Conservation (phyloP, 1,284 basidiomycete species). For the Sphaerobolus stellatus region DNA sequence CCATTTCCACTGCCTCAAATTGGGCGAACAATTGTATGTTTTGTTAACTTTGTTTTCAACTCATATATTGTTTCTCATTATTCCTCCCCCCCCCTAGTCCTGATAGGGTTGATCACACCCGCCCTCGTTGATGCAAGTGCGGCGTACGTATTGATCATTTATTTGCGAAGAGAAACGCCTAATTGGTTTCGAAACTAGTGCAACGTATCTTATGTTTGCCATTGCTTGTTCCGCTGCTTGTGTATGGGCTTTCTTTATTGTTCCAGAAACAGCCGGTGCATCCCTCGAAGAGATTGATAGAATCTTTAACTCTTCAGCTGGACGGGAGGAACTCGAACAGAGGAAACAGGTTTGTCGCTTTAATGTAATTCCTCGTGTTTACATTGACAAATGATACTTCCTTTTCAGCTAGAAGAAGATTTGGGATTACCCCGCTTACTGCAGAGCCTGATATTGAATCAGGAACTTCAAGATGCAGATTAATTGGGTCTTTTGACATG, state of each 20-base stretch:
- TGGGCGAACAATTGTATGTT: constrained; percentile 77
- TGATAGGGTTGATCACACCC: constrained; percentile 80
- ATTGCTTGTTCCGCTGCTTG: constrained; percentile 62
- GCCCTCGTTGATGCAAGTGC: constrained; percentile 63
- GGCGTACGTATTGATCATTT: constrained; percentile 41
- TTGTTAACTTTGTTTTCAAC: constrained; percentile 4
- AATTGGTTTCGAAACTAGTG: constrained; percentile 33
- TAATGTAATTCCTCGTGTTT: not conserved
- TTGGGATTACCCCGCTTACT: not conserved
- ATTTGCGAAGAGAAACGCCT: constrained; percentile 4
- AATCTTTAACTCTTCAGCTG: constrained; percentile 60
- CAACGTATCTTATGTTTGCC: constrained; percentile 68
- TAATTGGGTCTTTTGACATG: too few relatives aligned
- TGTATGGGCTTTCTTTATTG: constrained; percentile 63
- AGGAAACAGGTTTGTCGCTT: constrained; percentile 45
- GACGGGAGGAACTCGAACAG: constrained; percentile 49
- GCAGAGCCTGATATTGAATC: too few relatives aligned
- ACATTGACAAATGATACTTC: not conserved
- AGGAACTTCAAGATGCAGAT: too few relatives aligned
- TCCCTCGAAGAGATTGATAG: constrained; percentile 76
- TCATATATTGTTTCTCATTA: constrained; percentile 14
- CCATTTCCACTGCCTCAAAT: constrained; percentile 81
- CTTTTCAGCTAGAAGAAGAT: not conserved
- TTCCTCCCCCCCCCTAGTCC: too few relatives aligned
- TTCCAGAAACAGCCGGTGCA: constrained; percentile 76